Evolutionary conservation across 345 rosid species (phyloP).

Genomic region (Toxicodendron radicans): DNA sequence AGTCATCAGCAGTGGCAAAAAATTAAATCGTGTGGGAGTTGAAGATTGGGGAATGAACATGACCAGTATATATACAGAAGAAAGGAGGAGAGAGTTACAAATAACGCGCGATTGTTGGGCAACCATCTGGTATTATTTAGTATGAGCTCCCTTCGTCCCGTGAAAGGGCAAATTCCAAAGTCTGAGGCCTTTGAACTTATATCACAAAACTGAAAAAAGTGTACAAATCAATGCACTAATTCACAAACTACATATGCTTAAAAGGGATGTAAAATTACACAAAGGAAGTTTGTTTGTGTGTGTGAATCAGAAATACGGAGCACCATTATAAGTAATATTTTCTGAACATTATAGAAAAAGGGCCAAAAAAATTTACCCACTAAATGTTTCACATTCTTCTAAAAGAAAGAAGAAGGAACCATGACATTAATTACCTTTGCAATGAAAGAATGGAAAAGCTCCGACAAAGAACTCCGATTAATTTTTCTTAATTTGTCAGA

Average conservation of each 20-base stretch:
- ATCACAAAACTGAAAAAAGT: slow-evolving; percentile 54
- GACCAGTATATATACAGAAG: background rate
- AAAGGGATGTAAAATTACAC: background rate
- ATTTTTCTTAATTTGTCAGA: slow-evolving; percentile 39
- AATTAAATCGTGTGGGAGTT: background rate
- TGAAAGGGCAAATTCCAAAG: slow-evolving; percentile 74
- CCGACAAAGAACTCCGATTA: slow-evolving; percentile 67
- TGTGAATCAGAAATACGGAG: background rate
- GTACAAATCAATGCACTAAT: background rate
- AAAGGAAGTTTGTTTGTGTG: background rate
- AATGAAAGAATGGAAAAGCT: slow-evolving; percentile 75
- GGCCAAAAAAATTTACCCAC: background rate
- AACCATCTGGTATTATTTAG: slow-evolving; percentile 69
- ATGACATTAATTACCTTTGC: slow-evolving; percentile 50
- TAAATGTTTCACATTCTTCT: background rate
- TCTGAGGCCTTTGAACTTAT: slow-evolving; percentile 48
- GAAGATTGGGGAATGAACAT: background rate
- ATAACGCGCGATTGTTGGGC: slow-evolving; percentile 70
- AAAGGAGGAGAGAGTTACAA: slow-evolving; percentile 42
- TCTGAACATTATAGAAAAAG: background rate
- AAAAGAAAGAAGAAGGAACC: background rate
- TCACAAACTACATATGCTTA: background rate
- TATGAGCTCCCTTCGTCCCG: slow-evolving; percentile 68
- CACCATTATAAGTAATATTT: no score
- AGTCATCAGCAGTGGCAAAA: slow-evolving; percentile 11